phyloP scores from a whole-genome alignment of 192 early-diverging fungal genomes.

The Hyaloraphidium curvatum region DNA sequence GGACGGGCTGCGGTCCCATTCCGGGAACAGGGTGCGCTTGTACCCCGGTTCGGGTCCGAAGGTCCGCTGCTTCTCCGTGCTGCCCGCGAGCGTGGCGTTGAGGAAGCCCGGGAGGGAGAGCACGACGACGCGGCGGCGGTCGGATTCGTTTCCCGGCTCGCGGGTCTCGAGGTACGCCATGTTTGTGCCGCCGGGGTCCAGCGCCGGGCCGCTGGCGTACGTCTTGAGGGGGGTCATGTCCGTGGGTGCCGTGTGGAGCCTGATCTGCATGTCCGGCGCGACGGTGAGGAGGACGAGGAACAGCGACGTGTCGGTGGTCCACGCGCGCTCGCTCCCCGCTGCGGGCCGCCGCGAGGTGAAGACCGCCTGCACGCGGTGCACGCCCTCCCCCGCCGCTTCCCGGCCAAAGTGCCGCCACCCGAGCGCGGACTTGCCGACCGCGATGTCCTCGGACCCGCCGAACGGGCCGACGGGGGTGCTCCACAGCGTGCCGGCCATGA shows the following conservation, averaged over 20 bases:
- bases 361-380: background rate
- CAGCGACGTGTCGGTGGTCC: conserved; percentile 55
- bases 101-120: conserved; percentile 18
- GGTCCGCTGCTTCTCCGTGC: conserved; percentile 17
- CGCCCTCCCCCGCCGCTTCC: conserved; percentile 11
- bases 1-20: conserved; percentile 36
- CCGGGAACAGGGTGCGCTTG: conserved; percentile 19
- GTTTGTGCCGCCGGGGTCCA: conserved; percentile 36
- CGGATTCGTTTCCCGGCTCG: conserved; percentile 49
- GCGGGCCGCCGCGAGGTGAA: conserved; percentile 48
- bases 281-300: conserved; percentile 30
- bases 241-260: conserved; percentile 22
- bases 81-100: too few species aligned
- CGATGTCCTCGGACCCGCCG: conserved; percentile 39
- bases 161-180: conserved; percentile 61
- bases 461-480: conserved; percentile 30
- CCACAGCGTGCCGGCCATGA: conserved; percentile 10
- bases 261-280: conserved; percentile 18
- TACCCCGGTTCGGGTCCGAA: too few species aligned
- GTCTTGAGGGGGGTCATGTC: conserved; percentile 32
- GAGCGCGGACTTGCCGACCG: conserved; percentile 23
- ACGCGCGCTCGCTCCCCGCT: conserved; percentile 37
- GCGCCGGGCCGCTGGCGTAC: conserved; percentile 28
- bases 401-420: background rate
- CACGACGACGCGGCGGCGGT: conserved; percentile 48